A percentile compares a stretch with the other conserved stretches of the same genome.
phyloP scores from a whole-genome alignment of 768 basidiomycete species.

The Amyloporia xantha region DNA sequence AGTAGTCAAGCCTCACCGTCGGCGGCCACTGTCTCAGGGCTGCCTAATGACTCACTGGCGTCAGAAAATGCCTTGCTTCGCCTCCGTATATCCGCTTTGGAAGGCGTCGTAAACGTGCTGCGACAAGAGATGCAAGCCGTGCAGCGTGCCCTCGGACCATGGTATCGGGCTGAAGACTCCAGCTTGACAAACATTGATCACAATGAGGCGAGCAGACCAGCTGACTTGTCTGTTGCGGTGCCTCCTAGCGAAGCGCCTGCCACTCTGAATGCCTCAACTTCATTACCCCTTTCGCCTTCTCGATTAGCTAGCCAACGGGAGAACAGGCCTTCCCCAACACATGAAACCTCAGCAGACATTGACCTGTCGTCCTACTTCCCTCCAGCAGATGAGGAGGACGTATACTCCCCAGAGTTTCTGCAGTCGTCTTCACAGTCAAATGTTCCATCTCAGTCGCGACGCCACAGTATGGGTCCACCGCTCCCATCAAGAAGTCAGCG shows the following conservation, averaged over 20 bases:
- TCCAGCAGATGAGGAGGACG: slow-evolving; percentile 18
- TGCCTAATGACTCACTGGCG: slow-evolving; percentile 39
- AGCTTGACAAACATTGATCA: too few species aligned
- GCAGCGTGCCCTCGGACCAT: slow-evolving; percentile 58
- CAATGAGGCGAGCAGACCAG: too few species aligned
- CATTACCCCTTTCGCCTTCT: neutral
- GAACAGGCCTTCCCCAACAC: slow-evolving; percentile 18
- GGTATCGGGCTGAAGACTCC: slow-evolving; percentile 37
- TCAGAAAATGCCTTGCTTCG: slow-evolving; percentile 64
- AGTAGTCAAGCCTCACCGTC: too few species aligned
- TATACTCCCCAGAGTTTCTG: neutral
- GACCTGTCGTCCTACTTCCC: slow-evolving; percentile 32
- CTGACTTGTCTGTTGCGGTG: too few species aligned
- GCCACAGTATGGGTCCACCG: neutral
- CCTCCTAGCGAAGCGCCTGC: too few species aligned
- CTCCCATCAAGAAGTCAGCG: neutral
- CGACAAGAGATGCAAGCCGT: slow-evolving; percentile 51
- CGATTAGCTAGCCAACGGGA: slow-evolving; percentile 4
- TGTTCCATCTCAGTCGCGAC: neutral
- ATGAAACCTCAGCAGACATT: slow-evolving; percentile 5
- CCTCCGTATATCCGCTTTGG: slow-evolving; percentile 50
- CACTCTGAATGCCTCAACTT: neutral
- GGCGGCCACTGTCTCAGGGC: too few species aligned
- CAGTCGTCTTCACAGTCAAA: neutral
- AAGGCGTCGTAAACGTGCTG: slow-evolving; percentile 44